A percentile compares a stretch with the other conserved stretches of the same genome.
phyloP scores from a whole-genome alignment of 768 basidiomycete species.

The Trametes gibbosa region DNA sequence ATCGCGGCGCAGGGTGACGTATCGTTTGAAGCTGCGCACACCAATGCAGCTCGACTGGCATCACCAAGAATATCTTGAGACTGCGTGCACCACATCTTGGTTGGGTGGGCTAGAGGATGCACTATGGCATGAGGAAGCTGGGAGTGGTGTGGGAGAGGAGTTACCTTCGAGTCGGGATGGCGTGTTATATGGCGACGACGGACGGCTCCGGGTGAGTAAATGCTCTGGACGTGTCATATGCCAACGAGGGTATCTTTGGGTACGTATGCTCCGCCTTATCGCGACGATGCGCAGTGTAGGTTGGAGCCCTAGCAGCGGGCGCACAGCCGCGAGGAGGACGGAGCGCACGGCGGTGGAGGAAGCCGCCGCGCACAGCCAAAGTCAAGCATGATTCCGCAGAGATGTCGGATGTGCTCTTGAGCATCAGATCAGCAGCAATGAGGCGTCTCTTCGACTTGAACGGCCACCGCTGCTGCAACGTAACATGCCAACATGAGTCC shows the following conservation, averaged over 20 bases:
- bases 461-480: too few relatives aligned
- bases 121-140: neutral
- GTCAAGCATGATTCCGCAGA: neutral
- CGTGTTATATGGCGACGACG: neutral
- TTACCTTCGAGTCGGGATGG: neutral
- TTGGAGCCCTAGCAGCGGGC: neutral
- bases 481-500: too few relatives aligned
- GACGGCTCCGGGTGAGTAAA: neutral
- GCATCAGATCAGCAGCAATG: too few relatives aligned
- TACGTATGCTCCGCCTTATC: neutral
- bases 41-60: constrained; percentile 6
- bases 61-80: neutral
- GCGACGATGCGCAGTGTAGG: neutral
- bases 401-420: too few relatives aligned
- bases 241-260: neutral
- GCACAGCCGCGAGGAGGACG: neutral
- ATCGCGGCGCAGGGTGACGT: constrained; percentile 11
- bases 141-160: neutral
- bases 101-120: neutral
- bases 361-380: neutral
- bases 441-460: too few relatives aligned
- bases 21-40: constrained; percentile 4
- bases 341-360: neutral
- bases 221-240: neutral
- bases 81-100: constrained; percentile 1